Evolutionary conservation across 1,139 yeast species (phyloP), one percentile per base, ranked within the genome.

Genomic region (Sugiyamaella paludigena): DNA sequence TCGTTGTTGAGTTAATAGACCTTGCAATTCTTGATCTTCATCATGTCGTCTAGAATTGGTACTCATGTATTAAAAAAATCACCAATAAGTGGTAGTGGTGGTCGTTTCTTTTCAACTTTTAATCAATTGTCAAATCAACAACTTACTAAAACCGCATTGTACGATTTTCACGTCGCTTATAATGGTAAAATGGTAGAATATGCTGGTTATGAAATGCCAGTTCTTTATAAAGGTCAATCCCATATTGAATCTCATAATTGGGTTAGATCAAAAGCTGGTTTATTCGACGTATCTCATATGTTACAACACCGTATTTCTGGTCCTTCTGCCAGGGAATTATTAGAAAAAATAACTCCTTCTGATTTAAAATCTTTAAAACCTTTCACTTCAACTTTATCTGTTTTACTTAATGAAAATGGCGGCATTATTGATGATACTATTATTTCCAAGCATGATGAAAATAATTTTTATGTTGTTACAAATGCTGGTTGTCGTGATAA

Each of bases 211-310:
- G 80, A 84, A 45, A 91, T 92, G 98, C 98, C 98, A 1, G 91
- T 92, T 10, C 71, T 88, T 42, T 92, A 91, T 73, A 78, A 80
- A 58, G 82, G 76, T 16, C 96, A 87, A 68, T 71, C 88, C 3
- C 98, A 91, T 67, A 82, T 88, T 43, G 95, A 89, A 54, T 89
- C 97, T 1, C 98, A 92, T 71, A 79, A 84, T 55, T 92, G 98
- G 97, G 95, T 92, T 0, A 80, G 98, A 66, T 65, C 74, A 31
- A 80, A 86, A 55, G 92, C 91, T 43, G 98, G 98, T 5, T 72
- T 92, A 50, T 92, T 92, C 62, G 98, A 92, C 67, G 98, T 92
- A 41, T 87, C 96, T 51, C 98, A 92, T 70, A 92, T 92, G 98
- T 78, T 91, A 51, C 98, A 92, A 71, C 97, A 92, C 68, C 76